phyloP scores from a whole-genome alignment of 2,329 filamentous ascomycete species.

The Phoma sp. region DNA sequence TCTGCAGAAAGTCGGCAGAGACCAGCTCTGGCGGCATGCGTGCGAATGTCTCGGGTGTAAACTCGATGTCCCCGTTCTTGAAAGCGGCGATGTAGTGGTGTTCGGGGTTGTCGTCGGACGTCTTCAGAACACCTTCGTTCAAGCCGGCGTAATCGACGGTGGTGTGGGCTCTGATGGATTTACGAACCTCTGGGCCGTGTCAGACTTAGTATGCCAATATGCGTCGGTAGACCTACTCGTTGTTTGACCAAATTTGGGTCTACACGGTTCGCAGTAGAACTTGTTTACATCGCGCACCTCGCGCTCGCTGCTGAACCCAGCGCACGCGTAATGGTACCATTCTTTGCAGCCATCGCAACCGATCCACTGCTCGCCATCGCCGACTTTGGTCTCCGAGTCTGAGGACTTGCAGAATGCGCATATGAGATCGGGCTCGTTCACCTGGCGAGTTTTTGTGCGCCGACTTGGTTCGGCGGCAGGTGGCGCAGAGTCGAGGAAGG shows the following conservation, averaged over 20 bases:
- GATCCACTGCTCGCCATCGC: constrained; percentile 68
- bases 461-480: constrained; percentile 13
- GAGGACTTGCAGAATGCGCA: constrained; percentile 65
- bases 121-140: constrained; percentile 70
- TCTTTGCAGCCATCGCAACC: constrained; percentile 71
- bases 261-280: constrained; percentile 68
- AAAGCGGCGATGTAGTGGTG: constrained; percentile 73
- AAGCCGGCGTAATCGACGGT: constrained; percentile 72
- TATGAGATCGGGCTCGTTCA: constrained; percentile 51
- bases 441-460: constrained; percentile 18
- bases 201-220: constrained; percentile 35
- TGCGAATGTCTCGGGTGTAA: constrained; percentile 66
- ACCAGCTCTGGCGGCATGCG: constrained; percentile 69
- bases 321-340: constrained; percentile 73
- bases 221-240: constrained; percentile 56
- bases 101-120: constrained; percentile 67
- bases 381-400: constrained; percentile 59
- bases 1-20: constrained; percentile 68
- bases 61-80: constrained; percentile 68
- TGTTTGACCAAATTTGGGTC: constrained; percentile 65
- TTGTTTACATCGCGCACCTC: constrained; percentile 72
- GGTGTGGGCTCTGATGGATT: constrained; percentile 68
- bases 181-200: constrained; percentile 60
- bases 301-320: constrained; percentile 68
- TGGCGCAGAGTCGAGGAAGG: constrained; percentile 19